phyloP scores from a whole-genome alignment of 2,329 filamentous ascomycete genomes.

The Rasamsonia emersonii region DNA sequence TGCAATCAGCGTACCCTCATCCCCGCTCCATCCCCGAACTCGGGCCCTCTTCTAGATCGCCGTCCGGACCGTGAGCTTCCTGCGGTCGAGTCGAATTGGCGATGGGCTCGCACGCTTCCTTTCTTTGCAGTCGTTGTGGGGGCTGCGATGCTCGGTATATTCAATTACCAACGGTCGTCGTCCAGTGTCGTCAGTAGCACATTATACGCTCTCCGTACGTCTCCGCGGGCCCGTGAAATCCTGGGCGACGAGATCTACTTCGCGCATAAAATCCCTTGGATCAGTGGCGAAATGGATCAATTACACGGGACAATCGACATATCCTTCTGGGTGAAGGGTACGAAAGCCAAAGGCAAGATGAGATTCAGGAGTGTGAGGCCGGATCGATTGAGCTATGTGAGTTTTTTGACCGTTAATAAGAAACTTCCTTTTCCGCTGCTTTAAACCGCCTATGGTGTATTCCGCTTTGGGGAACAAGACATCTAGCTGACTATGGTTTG shows the following conservation, averaged over 20 bases:
- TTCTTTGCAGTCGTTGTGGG: constrained; percentile 68
- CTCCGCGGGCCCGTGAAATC: constrained; percentile 60
- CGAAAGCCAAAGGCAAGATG: constrained; percentile 61
- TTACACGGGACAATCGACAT: constrained; percentile 87
- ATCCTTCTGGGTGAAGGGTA: constrained; percentile 76
- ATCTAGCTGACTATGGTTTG: constrained; percentile 5
- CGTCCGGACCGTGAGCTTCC: constrained; percentile 47
- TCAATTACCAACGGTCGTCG: constrained; percentile 98
- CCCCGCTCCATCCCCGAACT: constrained; percentile 41
- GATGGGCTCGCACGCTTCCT: constrained; percentile 67
- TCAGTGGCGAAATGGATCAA: constrained; percentile 83
- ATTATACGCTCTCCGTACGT: constrained; percentile 84
- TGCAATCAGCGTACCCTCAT: constrained; percentile 36
- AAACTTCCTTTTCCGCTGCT: constrained; percentile 4
- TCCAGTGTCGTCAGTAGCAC: constrained; percentile 78
- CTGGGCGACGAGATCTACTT: constrained; percentile 87
- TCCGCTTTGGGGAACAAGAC: constrained; percentile 1
- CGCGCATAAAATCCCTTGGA: constrained; percentile 70
- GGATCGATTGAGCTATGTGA: constrained; percentile 51
- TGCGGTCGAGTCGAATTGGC: constrained; percentile 37
- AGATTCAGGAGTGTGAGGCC: constrained; percentile 69
- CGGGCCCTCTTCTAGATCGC: constrained; percentile 44
- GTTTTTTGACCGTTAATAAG: constrained; percentile 18
- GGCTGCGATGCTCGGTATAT: constrained; percentile 71
- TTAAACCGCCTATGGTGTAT: too few species aligned